Conservation (phyloP, 441 rosid species). For the Cnidoscolus chayamansa region DNA sequence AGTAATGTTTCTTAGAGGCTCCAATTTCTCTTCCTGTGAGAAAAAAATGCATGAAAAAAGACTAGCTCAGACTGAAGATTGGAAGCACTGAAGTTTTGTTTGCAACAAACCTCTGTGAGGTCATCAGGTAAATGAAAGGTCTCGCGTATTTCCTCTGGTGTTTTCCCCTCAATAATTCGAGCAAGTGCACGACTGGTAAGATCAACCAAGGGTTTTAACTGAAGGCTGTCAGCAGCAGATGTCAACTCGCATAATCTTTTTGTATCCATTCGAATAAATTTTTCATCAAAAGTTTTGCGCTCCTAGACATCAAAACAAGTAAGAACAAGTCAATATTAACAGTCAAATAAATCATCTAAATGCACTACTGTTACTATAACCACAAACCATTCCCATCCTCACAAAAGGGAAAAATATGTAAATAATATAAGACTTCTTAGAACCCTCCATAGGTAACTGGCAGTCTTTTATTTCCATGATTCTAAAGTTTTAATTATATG, state of each 20-base stretch:
- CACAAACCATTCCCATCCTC: not conserved
- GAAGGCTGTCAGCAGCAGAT: constrained; percentile 68
- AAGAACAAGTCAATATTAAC: constrained; percentile 6
- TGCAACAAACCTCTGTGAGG: constrained; percentile 55
- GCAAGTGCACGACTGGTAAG: constrained; percentile 68
- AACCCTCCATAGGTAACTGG: not conserved
- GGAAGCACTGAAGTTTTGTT: constrained; percentile 4
- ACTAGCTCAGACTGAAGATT: constrained; percentile 7
- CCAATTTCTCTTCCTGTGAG: constrained; percentile 66
- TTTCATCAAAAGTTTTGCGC: constrained; percentile 57
- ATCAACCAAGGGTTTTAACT: constrained; percentile 63
- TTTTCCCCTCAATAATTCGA: constrained; percentile 63
- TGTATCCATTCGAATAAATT: constrained; percentile 57
- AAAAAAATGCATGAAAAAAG: constrained; percentile 20
- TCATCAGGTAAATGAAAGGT: constrained; percentile 68
- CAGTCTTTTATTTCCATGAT: not conserved
- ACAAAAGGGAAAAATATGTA: not conserved
- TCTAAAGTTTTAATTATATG: not conserved
- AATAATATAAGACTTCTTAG: not conserved
- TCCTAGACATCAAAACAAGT: constrained; percentile 38
- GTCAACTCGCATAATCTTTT: constrained; percentile 56
- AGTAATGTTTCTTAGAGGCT: constrained; percentile 53
- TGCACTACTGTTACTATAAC: not conserved
- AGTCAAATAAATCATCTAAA: constrained; percentile 5
- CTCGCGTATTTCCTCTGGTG: constrained; percentile 68